Conservation (phyloP, 257 asterid genomes). For the Solanum appendiculatum region DNA sequence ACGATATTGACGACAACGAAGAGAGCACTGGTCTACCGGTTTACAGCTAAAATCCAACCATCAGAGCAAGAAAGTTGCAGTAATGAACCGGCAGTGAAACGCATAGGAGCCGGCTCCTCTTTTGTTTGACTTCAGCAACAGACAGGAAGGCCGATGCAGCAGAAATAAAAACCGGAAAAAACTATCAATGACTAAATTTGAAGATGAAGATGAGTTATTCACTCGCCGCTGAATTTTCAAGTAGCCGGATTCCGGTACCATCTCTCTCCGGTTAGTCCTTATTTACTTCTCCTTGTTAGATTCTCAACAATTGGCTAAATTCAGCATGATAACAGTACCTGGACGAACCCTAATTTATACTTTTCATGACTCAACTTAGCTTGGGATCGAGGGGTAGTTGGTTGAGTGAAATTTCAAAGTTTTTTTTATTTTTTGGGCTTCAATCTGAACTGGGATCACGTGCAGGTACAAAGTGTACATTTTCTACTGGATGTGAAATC, state of each 20-base stretch:
- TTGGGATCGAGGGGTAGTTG: neutral
- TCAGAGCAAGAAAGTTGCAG: neutral
- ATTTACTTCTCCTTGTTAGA: neutral
- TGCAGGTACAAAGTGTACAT: conserved; percentile 2
- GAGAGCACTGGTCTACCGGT: neutral
- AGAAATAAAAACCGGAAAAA: neutral
- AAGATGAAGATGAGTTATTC: neutral
- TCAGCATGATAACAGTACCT: neutral
- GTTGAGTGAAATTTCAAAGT: neutral
- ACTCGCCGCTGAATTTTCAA: neutral
- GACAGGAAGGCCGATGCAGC: neutral
- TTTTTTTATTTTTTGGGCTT: neutral
- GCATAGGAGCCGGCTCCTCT: neutral
- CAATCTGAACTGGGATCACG: conserved; percentile 27
- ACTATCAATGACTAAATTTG: conserved; percentile 16
- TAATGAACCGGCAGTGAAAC: neutral
- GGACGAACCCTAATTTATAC: neutral
- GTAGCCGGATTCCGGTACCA: neutral
- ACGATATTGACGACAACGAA: neutral
- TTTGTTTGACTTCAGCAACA: neutral
- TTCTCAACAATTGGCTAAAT: neutral
- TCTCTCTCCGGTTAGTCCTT: neutral
- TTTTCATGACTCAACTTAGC: neutral
- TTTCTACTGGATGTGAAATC: conserved; percentile 27
- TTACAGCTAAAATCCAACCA: neutral